Conservation (phyloP, 495 filamentous ascomycete species). For the Penicillium coffeae region DNA sequence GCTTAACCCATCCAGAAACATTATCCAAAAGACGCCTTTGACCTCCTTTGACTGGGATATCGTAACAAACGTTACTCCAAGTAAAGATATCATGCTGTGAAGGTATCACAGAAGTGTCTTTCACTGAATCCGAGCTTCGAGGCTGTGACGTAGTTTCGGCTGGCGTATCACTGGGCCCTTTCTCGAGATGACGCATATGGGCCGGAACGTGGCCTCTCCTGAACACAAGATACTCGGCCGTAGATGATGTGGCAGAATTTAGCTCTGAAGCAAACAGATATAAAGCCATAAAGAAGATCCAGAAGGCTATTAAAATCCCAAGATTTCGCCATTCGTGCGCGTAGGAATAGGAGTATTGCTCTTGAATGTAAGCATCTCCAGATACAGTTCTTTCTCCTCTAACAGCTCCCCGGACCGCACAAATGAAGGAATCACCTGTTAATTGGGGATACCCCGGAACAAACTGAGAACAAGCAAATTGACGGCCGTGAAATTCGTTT, state of each 20-base stretch:
- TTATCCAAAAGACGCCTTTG: slow-evolving; percentile 57
- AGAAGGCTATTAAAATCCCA: slow-evolving; percentile 62
- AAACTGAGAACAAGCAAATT: slow-evolving; percentile 44
- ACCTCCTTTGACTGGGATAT: slow-evolving; percentile 57
- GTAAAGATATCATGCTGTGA: slow-evolving; percentile 62
- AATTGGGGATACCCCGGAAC: slow-evolving; percentile 69
- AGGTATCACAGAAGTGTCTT: slow-evolving; percentile 36
- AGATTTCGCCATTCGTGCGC: slow-evolving; percentile 64
- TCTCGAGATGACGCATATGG: slow-evolving; percentile 30
- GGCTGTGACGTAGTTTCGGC: slow-evolving; percentile 12
- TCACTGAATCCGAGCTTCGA: slow-evolving; percentile 18
- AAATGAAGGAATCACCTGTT: slow-evolving; percentile 44
- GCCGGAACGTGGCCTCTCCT: slow-evolving; percentile 37
- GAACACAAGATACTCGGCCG: slow-evolving; percentile 42
- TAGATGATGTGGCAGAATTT: slow-evolving; percentile 42
- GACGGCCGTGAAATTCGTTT: slow-evolving; percentile 58
- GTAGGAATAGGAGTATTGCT: slow-evolving; percentile 53
- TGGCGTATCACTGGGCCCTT: slow-evolving; percentile 15
- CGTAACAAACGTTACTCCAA: slow-evolving; percentile 72
- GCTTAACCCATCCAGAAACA: slow-evolving; percentile 64
- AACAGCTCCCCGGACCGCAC: slow-evolving; percentile 50
- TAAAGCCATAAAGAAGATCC: slow-evolving; percentile 54
- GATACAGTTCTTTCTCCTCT: slow-evolving; percentile 50
- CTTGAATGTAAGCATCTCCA: slow-evolving; percentile 51
- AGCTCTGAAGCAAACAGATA: slow-evolving; percentile 45